These are phyloP conservation scores for Saturnispora quitensis DNA, from an alignment of 805 yeast genomes.

Conservation along the genomic window DNA sequence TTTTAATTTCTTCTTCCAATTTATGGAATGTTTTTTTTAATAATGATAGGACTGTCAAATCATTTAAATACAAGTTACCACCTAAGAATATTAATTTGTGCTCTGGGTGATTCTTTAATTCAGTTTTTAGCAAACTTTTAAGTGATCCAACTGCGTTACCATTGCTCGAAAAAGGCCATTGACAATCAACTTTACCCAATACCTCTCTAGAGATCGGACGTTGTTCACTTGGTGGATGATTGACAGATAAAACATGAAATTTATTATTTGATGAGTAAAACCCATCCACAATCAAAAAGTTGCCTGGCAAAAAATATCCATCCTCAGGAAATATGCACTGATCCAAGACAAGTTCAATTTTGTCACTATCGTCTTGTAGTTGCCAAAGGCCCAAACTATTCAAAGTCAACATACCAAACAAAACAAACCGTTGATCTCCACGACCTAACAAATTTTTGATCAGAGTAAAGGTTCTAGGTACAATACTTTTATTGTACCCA, in stretches of 20 bases:
- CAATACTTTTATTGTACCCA: conserved; percentile 4
- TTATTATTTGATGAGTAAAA: conserved; percentile 62
- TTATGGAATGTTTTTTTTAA: conserved; percentile 51
- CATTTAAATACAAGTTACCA: conserved; percentile 60
- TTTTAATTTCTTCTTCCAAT: conserved; percentile 39
- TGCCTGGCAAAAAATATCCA: conserved; percentile 64
- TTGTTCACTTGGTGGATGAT: conserved; percentile 84
- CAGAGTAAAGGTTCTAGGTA: conserved; percentile 41
- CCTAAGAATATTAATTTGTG: conserved; percentile 69
- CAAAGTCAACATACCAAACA: conserved; percentile 67
- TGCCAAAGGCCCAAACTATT: conserved; percentile 61
- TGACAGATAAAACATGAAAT: conserved; percentile 67
- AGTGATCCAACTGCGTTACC: conserved; percentile 55
- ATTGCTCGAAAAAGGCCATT: conserved; percentile 17
- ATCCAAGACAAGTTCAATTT: conserved; percentile 55
- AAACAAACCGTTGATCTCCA: conserved; percentile 61
- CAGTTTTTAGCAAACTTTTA: conserved; percentile 46
- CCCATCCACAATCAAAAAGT: conserved; percentile 77
- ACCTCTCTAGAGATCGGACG: conserved; percentile 58
- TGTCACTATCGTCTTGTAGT: conserved; percentile 74
- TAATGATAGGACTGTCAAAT: conserved; percentile 48
- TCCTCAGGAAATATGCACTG: conserved; percentile 56
- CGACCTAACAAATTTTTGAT: conserved; percentile 84
- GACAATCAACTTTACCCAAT: conserved; percentile 71
- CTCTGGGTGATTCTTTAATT: conserved; percentile 30